Evolutionary conservation across 768 basidiomycete genomes (phyloP), one percentile per base, ranked within the genome.

Genomic region (Termitomyces sp.): DNA sequence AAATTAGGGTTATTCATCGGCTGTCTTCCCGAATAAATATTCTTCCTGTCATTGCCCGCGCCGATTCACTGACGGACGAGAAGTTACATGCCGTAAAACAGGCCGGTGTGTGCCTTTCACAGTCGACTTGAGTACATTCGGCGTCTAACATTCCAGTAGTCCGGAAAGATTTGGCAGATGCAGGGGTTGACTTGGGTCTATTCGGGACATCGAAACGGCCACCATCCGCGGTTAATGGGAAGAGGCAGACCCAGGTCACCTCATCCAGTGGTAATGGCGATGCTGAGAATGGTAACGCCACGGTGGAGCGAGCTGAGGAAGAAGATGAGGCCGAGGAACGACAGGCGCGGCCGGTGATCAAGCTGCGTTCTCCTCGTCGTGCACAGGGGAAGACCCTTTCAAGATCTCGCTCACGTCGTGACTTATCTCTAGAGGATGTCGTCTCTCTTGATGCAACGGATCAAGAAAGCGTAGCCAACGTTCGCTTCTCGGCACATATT

Each of bases 1-100:
- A 94, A 67, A 79, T 94, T 61, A 82, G 83, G 50, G 88, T 92
- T 63, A 86, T 94, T 63, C 80, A 81, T 41, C 81, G 92, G 51
- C 79, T 94, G 38, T 79, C 88, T 21, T 77, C 78, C 21, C 85
- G 91, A 55, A 79, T 81, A 57, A 94, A 94, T 65, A 80, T 94
- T 19, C 80, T 94, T 50, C 92, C 92, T 47, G 82, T 94, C 52
- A 80, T 94, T 60, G 87, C 87, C 14, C 86, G 76, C 57, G 78
- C 91, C 3, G 92, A 94, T 70, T 90, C 89, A 40, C 76, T 94
- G 58, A 94, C 92, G 38, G 87, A 94, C 66, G 86, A 84, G 59
- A 86, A 81, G 61, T 75, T 94, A 55, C 70, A 71, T 45, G 80
- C 82, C 46, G 78, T 92, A 50, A 93, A 92, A 75, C 71, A 77